Percentiles rank a stretch among this genome's conserved stretches.
These are phyloP conservation scores for Panaeolus papilionaceus DNA, from an alignment of 768 basidiomycete species.

Conservation along the genomic window DNA sequence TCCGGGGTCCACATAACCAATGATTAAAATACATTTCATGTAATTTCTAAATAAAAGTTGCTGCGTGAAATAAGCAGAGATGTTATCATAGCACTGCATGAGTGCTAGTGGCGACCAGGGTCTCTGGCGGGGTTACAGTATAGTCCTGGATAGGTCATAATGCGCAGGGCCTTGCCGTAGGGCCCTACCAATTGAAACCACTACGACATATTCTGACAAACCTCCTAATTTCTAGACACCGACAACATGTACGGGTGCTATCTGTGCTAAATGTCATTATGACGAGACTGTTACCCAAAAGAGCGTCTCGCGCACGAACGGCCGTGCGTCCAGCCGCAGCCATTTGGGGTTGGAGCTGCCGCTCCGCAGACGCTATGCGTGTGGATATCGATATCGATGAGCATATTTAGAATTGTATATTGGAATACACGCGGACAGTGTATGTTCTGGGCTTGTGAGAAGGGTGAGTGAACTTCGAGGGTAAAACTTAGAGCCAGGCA, in stretches of 20 bases:
- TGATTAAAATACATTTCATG: not conserved
- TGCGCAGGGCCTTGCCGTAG: constrained; percentile 1
- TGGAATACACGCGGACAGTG: not conserved
- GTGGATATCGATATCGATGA: not conserved
- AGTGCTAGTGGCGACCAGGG: not conserved
- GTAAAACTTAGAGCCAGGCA: not conserved
- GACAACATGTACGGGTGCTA: not conserved
- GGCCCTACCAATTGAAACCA: not conserved
- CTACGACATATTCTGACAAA: constrained; percentile 7
- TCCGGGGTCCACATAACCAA: constrained; percentile 1
- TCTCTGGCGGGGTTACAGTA: not conserved
- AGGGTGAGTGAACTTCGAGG: not conserved
- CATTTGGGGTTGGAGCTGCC: not conserved
- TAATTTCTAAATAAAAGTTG: constrained; percentile 3
- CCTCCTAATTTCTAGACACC: not conserved
- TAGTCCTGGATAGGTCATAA: not conserved
- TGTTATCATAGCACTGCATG: not conserved
- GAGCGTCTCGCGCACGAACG: not conserved
- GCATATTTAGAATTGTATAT: not conserved
- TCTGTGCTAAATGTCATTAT: not conserved
- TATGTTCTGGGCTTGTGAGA: not conserved
- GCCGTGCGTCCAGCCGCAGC: too few relatives aligned
- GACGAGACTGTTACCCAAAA: not conserved
- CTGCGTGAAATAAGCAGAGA: not conserved
- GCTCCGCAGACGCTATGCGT: not conserved